A percentile compares a stretch with the other conserved stretches of the same genome.
These are phyloP conservation scores for Pseudohalonectria lignicola DNA, from an alignment of 2,329 filamentous ascomycete species.

Conservation along the genomic window DNA sequence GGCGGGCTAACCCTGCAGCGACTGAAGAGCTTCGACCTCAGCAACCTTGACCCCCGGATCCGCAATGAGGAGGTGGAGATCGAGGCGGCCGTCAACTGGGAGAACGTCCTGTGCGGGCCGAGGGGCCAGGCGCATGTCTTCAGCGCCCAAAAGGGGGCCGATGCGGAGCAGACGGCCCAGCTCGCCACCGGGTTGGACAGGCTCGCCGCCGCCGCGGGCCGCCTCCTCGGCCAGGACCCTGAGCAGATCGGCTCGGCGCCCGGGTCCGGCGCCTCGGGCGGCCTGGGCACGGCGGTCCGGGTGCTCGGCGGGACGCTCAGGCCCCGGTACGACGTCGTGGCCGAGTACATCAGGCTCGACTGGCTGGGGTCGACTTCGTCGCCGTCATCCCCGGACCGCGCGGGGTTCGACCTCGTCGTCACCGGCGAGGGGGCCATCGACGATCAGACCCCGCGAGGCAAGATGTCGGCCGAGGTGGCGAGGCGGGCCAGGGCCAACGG, in stretches of 20 bases:
- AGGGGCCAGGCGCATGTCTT: slow-evolving; percentile 37
- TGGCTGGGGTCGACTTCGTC: too few relatives aligned
- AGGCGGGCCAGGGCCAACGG: slow-evolving; percentile 30
- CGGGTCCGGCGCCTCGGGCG: slow-evolving; percentile 39
- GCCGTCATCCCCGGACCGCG: too few relatives aligned
- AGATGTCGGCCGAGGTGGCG: slow-evolving; percentile 41
- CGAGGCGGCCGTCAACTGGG: slow-evolving; percentile 39
- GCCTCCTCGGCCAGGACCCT: slow-evolving; percentile 13
- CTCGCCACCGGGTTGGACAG: slow-evolving; percentile 30
- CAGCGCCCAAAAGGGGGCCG: slow-evolving; percentile 40
- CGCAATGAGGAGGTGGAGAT: slow-evolving; percentile 18
- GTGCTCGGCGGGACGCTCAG: slow-evolving; percentile 32
- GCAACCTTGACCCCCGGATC: neutral
- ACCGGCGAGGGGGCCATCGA: slow-evolving; percentile 43
- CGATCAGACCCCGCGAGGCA: slow-evolving; percentile 36
- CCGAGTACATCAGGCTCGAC: too few relatives aligned
- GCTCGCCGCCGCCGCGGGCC: slow-evolving; percentile 23
- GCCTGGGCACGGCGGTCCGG: slow-evolving; percentile 37
- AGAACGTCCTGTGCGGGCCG: slow-evolving; percentile 37
- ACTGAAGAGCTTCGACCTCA: neutral
- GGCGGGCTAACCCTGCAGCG: slow-evolving; percentile 21
- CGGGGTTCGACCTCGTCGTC: slow-evolving; percentile 29
- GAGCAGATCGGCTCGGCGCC: slow-evolving; percentile 24
- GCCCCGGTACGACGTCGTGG: slow-evolving; percentile 36
- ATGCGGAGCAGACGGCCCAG: slow-evolving; percentile 25